Evolutionary conservation across 148 eudicot genomes (phyloP).

Genomic region (Amaranthus palmeri): DNA sequence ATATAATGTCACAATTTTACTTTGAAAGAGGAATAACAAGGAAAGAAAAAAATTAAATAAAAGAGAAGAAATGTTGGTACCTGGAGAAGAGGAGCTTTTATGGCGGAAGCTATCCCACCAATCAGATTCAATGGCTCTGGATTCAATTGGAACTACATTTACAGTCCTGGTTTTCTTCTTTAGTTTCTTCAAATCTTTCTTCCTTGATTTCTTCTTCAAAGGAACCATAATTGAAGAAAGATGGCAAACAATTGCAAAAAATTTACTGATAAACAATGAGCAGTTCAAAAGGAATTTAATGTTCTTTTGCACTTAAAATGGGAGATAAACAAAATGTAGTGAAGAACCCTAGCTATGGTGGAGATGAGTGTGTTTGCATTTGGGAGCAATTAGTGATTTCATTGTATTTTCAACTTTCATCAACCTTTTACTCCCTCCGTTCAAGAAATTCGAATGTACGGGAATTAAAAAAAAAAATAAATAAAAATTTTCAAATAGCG

Average conservation of each 20-base stretch:
- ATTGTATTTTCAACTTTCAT: background rate
- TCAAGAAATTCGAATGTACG: no score
- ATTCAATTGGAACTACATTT: conserved; percentile 51
- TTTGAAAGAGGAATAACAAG: no score
- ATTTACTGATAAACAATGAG: background rate
- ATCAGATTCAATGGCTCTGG: conserved; percentile 62
- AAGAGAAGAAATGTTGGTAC: conserved; percentile 24
- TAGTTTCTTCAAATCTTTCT: conserved; percentile 39
- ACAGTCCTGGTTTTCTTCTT: conserved; percentile 34
- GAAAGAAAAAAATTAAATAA: background rate
- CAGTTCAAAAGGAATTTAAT: background rate
- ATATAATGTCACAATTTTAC: background rate
- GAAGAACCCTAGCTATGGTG: conserved; percentile 1
- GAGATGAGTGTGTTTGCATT: background rate
- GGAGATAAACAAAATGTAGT: background rate
- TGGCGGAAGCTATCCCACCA: conserved; percentile 95
- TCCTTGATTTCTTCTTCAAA: conserved; percentile 46
- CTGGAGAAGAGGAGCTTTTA: conserved; percentile 53
- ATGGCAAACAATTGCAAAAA: background rate
- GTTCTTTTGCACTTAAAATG: background rate
- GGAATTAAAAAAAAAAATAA: no score
- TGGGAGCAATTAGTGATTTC: background rate
- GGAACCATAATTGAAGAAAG: conserved; percentile 31
- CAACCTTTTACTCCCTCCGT: no score
- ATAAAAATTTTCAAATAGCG: no score